These are phyloP conservation scores for Aotearoamyces nothofagi DNA, from an alignment of 2,329 filamentous ascomycete genomes.

Conservation along the genomic window DNA sequence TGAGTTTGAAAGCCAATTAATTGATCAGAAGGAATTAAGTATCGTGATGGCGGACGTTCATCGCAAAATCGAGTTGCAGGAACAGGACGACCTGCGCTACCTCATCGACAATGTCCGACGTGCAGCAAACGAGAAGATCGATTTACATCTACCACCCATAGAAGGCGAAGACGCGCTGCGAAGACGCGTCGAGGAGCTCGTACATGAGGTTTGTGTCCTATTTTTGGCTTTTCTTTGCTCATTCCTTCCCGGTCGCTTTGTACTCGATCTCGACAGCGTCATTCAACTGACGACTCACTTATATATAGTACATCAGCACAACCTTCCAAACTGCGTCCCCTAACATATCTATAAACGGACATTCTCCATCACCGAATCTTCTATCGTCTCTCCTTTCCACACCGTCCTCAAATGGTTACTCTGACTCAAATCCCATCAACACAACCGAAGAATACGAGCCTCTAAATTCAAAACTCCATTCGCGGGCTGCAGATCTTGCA, in stretches of 20 bases:
- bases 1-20: too few relatives aligned
- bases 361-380: conserved; percentile 24
- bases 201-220: conserved; percentile 34
- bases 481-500: conserved; percentile 42
- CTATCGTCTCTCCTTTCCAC: conserved; percentile 11
- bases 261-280: too few relatives aligned
- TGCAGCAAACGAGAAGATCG: conserved; percentile 51
- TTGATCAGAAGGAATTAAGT: too few relatives aligned
- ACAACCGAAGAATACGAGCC: conserved; percentile 35
- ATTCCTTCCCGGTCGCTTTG: too few relatives aligned
- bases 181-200: conserved; percentile 40
- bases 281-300: conserved; percentile 1
- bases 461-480: conserved; percentile 42
- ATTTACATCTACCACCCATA: conserved; percentile 51
- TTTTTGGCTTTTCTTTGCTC: neutral
- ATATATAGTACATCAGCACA: conserved; percentile 39
- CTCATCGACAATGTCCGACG: conserved; percentile 54
- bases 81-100: conserved; percentile 52
- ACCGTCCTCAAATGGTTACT: too few relatives aligned
- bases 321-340: conserved; percentile 42
- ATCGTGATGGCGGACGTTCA: conserved; percentile 28
- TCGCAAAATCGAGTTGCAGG: conserved; percentile 68
- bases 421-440: neutral
- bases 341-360: conserved; percentile 49
- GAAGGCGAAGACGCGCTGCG: conserved; percentile 47